A percentile compares a stretch with the other conserved stretches of the same genome.
Evolutionary conservation across 2,329 filamentous ascomycete genomes (phyloP).

Genomic region (Dactylellina cionopaga): DNA sequence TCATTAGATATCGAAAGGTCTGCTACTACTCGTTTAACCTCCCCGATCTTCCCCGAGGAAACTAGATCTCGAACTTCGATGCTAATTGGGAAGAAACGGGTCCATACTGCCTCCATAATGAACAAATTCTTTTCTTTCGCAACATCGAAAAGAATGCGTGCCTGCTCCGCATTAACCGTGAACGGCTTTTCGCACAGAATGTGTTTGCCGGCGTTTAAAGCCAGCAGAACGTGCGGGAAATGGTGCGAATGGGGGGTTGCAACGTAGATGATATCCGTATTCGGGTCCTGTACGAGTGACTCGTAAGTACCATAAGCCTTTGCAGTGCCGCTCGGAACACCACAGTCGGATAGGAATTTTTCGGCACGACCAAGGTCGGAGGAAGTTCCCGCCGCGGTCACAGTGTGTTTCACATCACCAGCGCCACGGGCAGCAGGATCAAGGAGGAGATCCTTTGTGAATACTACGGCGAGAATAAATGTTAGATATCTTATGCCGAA

Average conservation of each 20-base stretch:
- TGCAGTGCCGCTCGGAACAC: conserved; percentile 74
- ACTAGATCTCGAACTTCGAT: conserved; percentile 77
- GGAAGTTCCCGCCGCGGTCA: conserved; percentile 83
- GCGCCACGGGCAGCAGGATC: conserved; percentile 76
- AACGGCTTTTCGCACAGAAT: conserved; percentile 92
- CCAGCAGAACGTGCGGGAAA: conserved; percentile 89
- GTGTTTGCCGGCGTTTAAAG: conserved; percentile 82
- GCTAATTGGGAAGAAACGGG: conserved; percentile 84
- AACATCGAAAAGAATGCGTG: conserved; percentile 75
- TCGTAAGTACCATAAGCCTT: conserved; percentile 80
- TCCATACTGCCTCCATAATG: conserved; percentile 91
- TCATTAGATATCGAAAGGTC: conserved; percentile 72
- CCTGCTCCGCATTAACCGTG: conserved; percentile 82
- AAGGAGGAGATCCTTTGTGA: conserved; percentile 80
- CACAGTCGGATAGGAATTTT: conserved; percentile 76
- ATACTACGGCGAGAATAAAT: conserved; percentile 62
- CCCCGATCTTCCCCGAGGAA: conserved; percentile 67
- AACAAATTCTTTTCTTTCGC: conserved; percentile 78
- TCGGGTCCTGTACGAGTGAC: conserved; percentile 79
- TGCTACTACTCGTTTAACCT: conserved; percentile 70
- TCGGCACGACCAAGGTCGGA: conserved; percentile 75
- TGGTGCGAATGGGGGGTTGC: conserved; percentile 92
- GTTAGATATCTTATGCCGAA: conserved; percentile 3
- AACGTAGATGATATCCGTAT: conserved; percentile 87
- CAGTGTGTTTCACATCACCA: conserved; percentile 77